Percentiles rank a stretch among this genome's conserved stretches.
phyloP scores from a whole-genome alignment of 371 early-diverging fungal species.

The Mortierella sp. region DNA sequence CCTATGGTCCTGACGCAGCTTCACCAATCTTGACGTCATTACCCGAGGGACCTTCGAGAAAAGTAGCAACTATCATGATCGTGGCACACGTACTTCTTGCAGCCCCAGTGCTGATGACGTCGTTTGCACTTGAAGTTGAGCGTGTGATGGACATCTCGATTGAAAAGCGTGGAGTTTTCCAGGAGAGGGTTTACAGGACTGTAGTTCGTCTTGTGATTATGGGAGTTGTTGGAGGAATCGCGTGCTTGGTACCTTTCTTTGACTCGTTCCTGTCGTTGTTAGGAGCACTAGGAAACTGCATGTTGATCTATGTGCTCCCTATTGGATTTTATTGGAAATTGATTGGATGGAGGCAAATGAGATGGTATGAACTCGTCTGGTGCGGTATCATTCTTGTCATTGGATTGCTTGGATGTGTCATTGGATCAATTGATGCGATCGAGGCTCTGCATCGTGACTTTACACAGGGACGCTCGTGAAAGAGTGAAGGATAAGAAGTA shows the following conservation, averaged over 20 bases:
- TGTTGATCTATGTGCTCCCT: conserved; percentile 86
- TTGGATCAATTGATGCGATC: conserved; percentile 83
- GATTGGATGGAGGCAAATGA: conserved; percentile 74
- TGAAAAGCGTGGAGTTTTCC: conserved; percentile 11
- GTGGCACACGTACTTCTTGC: conserved; percentile 87
- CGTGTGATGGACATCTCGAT: conserved; percentile 33
- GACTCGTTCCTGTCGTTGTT: conserved; percentile 83
- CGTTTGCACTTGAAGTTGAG: conserved; percentile 81
- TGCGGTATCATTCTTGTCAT: conserved; percentile 71
- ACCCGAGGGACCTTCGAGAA: conserved; percentile 62
- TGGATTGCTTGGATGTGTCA: conserved; percentile 78
- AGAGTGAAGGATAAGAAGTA: background rate
- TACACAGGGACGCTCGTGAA: conserved; percentile 13
- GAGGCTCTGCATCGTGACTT: conserved; percentile 47
- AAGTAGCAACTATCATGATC: conserved; percentile 78
- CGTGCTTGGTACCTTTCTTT: conserved; percentile 84
- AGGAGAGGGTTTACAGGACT: conserved; percentile 67
- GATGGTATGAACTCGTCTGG: conserved; percentile 71
- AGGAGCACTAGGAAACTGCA: conserved; percentile 84
- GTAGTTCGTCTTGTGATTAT: conserved; percentile 66
- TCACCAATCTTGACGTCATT: conserved; percentile 81
- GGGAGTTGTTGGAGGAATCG: conserved; percentile 66
- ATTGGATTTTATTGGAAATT: conserved; percentile 81
- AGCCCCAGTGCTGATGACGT: conserved; percentile 83
- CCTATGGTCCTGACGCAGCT: conserved; percentile 75